phyloP scores from a whole-genome alignment of 1,284 basidiomycete species.

The Rhodotorula sp. region DNA sequence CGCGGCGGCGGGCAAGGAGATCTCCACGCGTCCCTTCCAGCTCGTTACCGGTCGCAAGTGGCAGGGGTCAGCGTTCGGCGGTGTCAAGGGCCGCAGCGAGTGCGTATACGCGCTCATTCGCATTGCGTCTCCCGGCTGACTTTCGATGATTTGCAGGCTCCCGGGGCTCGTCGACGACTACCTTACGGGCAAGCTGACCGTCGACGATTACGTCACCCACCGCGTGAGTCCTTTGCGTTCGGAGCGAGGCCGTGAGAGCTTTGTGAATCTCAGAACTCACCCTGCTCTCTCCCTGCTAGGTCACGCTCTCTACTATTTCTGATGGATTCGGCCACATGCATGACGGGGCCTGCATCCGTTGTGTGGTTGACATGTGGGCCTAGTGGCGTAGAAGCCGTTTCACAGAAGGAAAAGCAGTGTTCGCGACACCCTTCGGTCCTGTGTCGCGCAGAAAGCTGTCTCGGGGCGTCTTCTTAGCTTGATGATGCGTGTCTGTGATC shows the following conservation, averaged over 20 bases:
- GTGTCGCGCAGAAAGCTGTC: background rate
- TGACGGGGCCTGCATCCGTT: slow-evolving; percentile 51
- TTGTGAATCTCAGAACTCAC: background rate
- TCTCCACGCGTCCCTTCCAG: slow-evolving; percentile 86
- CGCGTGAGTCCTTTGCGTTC: slow-evolving; percentile 37
- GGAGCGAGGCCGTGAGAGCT: no score
- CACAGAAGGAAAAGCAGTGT: background rate
- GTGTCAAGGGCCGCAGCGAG: slow-evolving; percentile 96
- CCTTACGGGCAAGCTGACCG: slow-evolving; percentile 47
- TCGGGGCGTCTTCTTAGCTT: no score
- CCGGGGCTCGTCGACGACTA: slow-evolving; percentile 47
- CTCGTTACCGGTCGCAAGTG: slow-evolving; percentile 89
- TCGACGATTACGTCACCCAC: slow-evolving; percentile 54
- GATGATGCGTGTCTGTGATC: no score
- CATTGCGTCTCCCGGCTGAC: background rate
- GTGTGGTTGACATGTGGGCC: slow-evolving; percentile 45
- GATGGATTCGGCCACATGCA: slow-evolving; percentile 53
- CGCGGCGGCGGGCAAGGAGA: slow-evolving; percentile 81
- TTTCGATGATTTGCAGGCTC: slow-evolving; percentile 12
- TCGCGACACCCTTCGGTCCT: no score
- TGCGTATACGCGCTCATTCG: slow-evolving; percentile 7
- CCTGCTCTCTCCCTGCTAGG: background rate
- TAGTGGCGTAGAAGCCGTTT: background rate
- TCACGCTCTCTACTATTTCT: slow-evolving; percentile 50
- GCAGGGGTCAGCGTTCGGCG: slow-evolving; percentile 95